Evolutionary conservation across 2,329 filamentous ascomycete genomes (phyloP).

Genomic region (Fulvia fulva): DNA sequence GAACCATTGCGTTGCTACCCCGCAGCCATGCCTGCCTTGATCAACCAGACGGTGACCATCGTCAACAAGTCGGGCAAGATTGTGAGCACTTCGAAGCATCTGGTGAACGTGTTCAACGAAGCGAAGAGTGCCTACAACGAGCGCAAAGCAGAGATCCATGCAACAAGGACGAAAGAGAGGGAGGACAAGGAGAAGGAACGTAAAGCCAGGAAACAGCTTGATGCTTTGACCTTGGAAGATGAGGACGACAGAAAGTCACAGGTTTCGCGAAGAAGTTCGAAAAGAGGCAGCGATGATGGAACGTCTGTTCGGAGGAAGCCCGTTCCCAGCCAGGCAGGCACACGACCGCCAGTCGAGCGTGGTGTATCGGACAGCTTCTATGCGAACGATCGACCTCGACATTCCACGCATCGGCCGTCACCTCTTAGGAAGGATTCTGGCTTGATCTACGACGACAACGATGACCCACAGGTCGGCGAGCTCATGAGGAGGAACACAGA

Average conservation of each 20-base stretch:
- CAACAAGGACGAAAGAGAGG: conserved; percentile 59
- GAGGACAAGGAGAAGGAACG: conserved; percentile 44
- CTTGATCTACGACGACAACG: conserved; percentile 16
- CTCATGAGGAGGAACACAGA: conserved; percentile 44
- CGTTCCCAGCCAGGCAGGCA: conserved; percentile 15
- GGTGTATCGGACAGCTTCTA: conserved; percentile 46
- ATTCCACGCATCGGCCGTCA: conserved; percentile 25
- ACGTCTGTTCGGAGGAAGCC: conserved; percentile 24
- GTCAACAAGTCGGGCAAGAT: conserved; percentile 90
- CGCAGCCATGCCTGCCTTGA: conserved; percentile 20
- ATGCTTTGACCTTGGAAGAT: conserved; percentile 46
- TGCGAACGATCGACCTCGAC: conserved; percentile 34
- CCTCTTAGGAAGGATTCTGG: conserved; percentile 27
- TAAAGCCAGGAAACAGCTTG: conserved; percentile 56
- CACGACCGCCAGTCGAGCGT: conserved; percentile 40
- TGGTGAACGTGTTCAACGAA: conserved; percentile 87
- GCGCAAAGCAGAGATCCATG: conserved; percentile 76
- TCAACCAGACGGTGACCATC: conserved; percentile 76
- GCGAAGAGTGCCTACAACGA: conserved; percentile 84
- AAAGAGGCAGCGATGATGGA: conserved; percentile 25
- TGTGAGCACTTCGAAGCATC: conserved; percentile 83
- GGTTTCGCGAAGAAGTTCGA: conserved; percentile 22
- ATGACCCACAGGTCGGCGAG: conserved; percentile 35
- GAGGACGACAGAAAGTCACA: conserved; percentile 34
- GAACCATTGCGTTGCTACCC: not conserved